These are phyloP conservation scores for Candida silvicultrix DNA, from an alignment of 805 yeast genomes.

Conservation along the genomic window DNA sequence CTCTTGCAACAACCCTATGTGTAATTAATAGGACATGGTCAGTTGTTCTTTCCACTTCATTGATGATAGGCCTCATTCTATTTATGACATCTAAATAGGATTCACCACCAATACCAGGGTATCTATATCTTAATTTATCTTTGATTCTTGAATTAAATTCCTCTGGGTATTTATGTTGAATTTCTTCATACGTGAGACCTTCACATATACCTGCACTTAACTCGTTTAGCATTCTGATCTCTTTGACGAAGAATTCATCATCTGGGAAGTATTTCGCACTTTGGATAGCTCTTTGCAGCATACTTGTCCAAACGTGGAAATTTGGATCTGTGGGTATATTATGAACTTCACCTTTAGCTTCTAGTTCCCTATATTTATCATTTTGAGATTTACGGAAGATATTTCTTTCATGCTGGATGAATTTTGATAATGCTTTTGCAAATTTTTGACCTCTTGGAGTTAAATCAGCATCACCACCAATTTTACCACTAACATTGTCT, in stretches of 20 bases:
- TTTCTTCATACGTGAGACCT: slow-evolving; percentile 88
- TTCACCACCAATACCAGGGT: slow-evolving; percentile 98
- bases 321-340: slow-evolving; percentile 56
- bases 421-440: slow-evolving; percentile 64
- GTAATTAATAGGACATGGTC: slow-evolving; percentile 80
- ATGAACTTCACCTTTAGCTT: slow-evolving; percentile 26
- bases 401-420: slow-evolving; percentile 63
- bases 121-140: slow-evolving; percentile 79
- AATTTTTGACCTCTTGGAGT: slow-evolving; percentile 77
- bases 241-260: slow-evolving; percentile 66
- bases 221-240: slow-evolving; percentile 91
- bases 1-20: slow-evolving; percentile 88
- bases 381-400: slow-evolving; percentile 63
- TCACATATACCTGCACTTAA: slow-evolving; percentile 90
- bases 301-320: slow-evolving; percentile 90
- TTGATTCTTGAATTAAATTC: slow-evolving; percentile 73
- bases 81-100: slow-evolving; percentile 91
- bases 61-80: slow-evolving; percentile 81
- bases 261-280: slow-evolving; percentile 77
- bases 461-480: slow-evolving; percentile 86
- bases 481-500: slow-evolving; percentile 78
- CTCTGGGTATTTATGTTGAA: slow-evolving; percentile 61
- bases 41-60: slow-evolving; percentile 86
- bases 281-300: slow-evolving; percentile 72
- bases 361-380: slow-evolving; percentile 37